A percentile compares a stretch with the other conserved stretches of the same genome.
Conservation (phyloP, 2,329 filamentous ascomycete species). For the Dendryphion nanum region DNA sequence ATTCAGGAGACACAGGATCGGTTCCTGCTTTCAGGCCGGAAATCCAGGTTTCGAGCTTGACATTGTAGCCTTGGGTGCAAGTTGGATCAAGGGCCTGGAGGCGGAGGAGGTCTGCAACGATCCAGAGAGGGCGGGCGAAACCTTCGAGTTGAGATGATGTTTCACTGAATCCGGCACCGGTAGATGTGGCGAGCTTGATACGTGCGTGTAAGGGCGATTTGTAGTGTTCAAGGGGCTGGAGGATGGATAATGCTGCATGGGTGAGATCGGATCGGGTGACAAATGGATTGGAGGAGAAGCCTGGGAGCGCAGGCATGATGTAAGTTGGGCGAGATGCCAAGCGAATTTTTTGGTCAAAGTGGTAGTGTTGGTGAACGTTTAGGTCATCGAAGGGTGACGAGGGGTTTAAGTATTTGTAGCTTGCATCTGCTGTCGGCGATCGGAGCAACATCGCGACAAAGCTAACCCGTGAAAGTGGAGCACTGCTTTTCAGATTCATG, state of each 20-base stretch:
- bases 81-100: neutral
- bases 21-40: conserved; percentile 16
- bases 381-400: too few species aligned
- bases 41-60: conserved; percentile 9
- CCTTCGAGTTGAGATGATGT: conserved; percentile 19
- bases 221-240: conserved; percentile 12
- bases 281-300: conserved; percentile 17
- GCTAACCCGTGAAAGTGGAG: too few species aligned
- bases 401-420: too few species aligned
- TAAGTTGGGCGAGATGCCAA: too few species aligned
- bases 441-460: too few species aligned
- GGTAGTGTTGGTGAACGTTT: too few species aligned
- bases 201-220: conserved; percentile 12
- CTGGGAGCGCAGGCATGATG: conserved; percentile 12
- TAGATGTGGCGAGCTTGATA: conserved; percentile 15
- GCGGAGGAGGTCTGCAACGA: conserved; percentile 4
- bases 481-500: too few species aligned
- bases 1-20: conserved; percentile 28
- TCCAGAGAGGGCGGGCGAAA: conserved; percentile 17
- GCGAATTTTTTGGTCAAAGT: too few species aligned
- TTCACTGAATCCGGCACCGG: conserved; percentile 16
- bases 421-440: too few species aligned
- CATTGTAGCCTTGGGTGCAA: neutral
- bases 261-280: conserved; percentile 8
- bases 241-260: conserved; percentile 7